Conservation (phyloP, 495 filamentous ascomycete genomes). For the Penicillium atrosanguineum region DNA sequence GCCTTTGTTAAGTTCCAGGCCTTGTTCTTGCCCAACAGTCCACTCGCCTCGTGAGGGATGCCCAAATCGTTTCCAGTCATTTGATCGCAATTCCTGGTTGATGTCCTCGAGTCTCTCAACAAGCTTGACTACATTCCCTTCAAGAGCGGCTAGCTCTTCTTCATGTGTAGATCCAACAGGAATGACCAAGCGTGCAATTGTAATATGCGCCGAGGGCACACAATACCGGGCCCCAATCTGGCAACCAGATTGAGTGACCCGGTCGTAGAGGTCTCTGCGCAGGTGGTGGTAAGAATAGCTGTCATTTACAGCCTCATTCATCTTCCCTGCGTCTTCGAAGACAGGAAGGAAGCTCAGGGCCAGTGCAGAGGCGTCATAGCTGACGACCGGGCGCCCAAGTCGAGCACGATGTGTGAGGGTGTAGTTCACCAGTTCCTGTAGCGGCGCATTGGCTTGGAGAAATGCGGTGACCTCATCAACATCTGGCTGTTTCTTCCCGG, state of each 20-base stretch:
- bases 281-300: slow-evolving; percentile 88
- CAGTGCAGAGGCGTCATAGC: slow-evolving; percentile 79
- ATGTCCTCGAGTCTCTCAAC: slow-evolving; percentile 69
- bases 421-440: slow-evolving; percentile 58
- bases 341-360: slow-evolving; percentile 85
- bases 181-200: slow-evolving; percentile 74
- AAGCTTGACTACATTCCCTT: slow-evolving; percentile 53
- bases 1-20: slow-evolving; percentile 67
- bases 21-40: slow-evolving; percentile 75
- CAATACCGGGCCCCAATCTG: slow-evolving; percentile 71
- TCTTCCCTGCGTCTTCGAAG: slow-evolving; percentile 47
- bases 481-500: slow-evolving; percentile 60
- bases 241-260: slow-evolving; percentile 56
- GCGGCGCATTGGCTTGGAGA: slow-evolving; percentile 45
- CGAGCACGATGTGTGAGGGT: slow-evolving; percentile 62
- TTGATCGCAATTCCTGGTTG: slow-evolving; percentile 64
- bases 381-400: slow-evolving; percentile 77
- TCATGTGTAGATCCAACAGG: slow-evolving; percentile 44
- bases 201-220: slow-evolving; percentile 85
- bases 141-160: slow-evolving; percentile 21
- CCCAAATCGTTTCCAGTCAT: slow-evolving; percentile 61
- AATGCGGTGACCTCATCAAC: slow-evolving; percentile 57
- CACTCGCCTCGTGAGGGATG: slow-evolving; percentile 55
- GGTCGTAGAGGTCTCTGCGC: slow-evolving; percentile 68
- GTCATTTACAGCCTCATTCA: slow-evolving; percentile 38